Evolutionary conservation across 306 rosid genomes (phyloP).

Genomic region (Ceratonia siliqua): DNA sequence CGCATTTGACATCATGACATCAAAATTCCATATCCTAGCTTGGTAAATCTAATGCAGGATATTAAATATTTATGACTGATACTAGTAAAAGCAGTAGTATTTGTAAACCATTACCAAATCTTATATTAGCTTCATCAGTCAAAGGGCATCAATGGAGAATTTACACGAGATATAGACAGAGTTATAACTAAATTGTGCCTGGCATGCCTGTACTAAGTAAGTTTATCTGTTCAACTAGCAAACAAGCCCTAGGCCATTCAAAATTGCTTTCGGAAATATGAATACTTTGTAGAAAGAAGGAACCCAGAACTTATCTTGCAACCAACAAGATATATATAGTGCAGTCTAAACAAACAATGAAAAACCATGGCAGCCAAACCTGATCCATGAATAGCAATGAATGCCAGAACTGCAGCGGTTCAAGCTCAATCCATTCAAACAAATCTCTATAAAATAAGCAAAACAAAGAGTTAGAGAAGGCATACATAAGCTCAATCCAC

Average conservation of each 20-base stretch:
- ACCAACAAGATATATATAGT: slow-evolving; percentile 11
- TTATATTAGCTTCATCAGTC: slow-evolving; percentile 15
- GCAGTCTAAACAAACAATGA: slow-evolving; percentile 24
- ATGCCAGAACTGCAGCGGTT: slow-evolving; percentile 82
- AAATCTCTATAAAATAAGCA: slow-evolving; percentile 65
- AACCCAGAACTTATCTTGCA: slow-evolving; percentile 18
- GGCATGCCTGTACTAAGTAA: slow-evolving; percentile 6
- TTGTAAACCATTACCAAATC: slow-evolving; percentile 19
- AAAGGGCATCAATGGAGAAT: background rate
- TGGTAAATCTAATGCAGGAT: background rate
- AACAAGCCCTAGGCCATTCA: slow-evolving; percentile 22
- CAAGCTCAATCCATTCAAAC: slow-evolving; percentile 97
- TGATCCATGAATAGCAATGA: slow-evolving; percentile 95
- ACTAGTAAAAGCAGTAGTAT: slow-evolving; percentile 20
- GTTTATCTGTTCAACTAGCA: background rate
- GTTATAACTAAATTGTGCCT: background rate
- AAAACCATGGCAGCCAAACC: slow-evolving; percentile 52
- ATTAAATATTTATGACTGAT: slow-evolving; percentile 11
- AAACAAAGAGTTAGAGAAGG: slow-evolving; percentile 32
- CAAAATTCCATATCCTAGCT: slow-evolving; percentile 6
- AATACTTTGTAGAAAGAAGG: background rate
- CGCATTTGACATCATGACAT: slow-evolving; percentile 22
- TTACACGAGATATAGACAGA: background rate
- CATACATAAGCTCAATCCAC: slow-evolving; percentile 23
- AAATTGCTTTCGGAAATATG: background rate